These are phyloP conservation scores for Jatropha curcas DNA, from an alignment of 345 rosid genomes.

Conservation along the genomic window DNA sequence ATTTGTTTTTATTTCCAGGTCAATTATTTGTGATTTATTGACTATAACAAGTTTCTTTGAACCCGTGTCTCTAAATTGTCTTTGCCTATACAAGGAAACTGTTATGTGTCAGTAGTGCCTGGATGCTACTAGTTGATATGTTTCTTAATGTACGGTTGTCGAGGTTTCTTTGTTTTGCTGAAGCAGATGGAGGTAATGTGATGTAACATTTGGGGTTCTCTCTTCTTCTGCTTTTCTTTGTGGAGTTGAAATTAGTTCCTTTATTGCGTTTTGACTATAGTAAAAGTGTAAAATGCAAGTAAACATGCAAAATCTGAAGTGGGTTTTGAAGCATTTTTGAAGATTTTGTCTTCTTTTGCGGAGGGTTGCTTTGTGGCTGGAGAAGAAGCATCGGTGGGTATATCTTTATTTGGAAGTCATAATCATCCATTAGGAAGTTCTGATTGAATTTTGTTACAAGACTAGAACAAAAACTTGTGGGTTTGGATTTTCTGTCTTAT, in stretches of 20 bases:
- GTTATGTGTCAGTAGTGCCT: slow-evolving; percentile 23
- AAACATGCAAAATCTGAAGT: slow-evolving; percentile 13
- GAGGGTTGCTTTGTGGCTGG: slow-evolving; percentile 15
- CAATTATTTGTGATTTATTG: slow-evolving; percentile 15
- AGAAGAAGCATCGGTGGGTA: slow-evolving; percentile 10
- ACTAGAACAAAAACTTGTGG: slow-evolving; percentile 22
- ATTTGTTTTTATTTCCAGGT: slow-evolving; percentile 28
- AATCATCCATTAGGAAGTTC: slow-evolving; percentile 22
- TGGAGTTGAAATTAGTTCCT: slow-evolving; percentile 14
- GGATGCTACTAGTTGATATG: slow-evolving; percentile 15
- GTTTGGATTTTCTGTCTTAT: slow-evolving; percentile 11
- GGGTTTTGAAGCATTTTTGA: slow-evolving; percentile 20
- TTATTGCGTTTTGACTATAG: slow-evolving; percentile 18
- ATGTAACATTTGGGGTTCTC: neutral
- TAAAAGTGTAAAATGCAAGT: slow-evolving; percentile 24
- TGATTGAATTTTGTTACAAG: slow-evolving; percentile 16
- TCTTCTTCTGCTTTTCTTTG: neutral
- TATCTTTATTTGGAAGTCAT: slow-evolving; percentile 33
- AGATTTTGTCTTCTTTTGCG: slow-evolving; percentile 12
- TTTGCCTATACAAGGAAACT: slow-evolving; percentile 20
- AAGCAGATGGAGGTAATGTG: neutral
- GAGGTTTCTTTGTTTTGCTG: slow-evolving; percentile 11
- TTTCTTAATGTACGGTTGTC: slow-evolving; percentile 16
- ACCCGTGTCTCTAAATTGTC: slow-evolving; percentile 41
- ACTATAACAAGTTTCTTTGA: slow-evolving; percentile 17